Base-by-base conservation (phyloP, 2,329 filamentous ascomycete genomes). In the Calonectria henricotiae region DNA sequence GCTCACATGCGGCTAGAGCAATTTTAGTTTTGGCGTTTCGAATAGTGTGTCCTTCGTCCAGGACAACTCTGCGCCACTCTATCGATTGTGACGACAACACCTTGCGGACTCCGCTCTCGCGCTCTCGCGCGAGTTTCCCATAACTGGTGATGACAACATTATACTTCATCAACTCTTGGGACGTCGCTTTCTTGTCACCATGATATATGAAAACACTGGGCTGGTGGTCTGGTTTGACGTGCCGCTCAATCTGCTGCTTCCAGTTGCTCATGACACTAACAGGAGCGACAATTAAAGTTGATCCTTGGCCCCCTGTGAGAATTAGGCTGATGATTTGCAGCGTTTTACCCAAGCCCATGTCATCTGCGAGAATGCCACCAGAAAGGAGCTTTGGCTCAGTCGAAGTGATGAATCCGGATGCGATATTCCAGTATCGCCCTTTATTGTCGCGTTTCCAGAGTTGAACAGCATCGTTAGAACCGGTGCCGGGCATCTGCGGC, bases 341-440 rank as follows among this genome's bases (percentile, higher is more conserved):
- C 0, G 95, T 98, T 84, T 97, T 97, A 27, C 95, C 95, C 5
- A 98, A 83, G 4, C 95, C 95, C 95, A 98, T 98, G 77, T 98
- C 95, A 80, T 98, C 95, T 13, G 81, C 94, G 9, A 98, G 86
- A 61, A 98, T 95, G 37, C 95, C 95, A 20, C 95, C 95, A 61
- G 90, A 93, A 7, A 93, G 90, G 25, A 97, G 86, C 0, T 84
- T 81, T 0, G 94, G 94, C 1, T 87, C 81, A 3, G 80, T 81
- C 0, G 80, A 81, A 9, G 88, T 90, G 11, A 90, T 88, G 79
- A 91, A 95, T 63, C 91, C 91, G 0, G 82, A 83, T 5, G 79
- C 81, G 15, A 82, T 70, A 91, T 96, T 69, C 91, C 93, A 73
- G 94, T 86, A 80, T 93, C 78, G 77, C 4, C 81, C 80, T 43